Conservation (phyloP, 1,284 basidiomycete genomes). For the Marasmius fiardii region DNA sequence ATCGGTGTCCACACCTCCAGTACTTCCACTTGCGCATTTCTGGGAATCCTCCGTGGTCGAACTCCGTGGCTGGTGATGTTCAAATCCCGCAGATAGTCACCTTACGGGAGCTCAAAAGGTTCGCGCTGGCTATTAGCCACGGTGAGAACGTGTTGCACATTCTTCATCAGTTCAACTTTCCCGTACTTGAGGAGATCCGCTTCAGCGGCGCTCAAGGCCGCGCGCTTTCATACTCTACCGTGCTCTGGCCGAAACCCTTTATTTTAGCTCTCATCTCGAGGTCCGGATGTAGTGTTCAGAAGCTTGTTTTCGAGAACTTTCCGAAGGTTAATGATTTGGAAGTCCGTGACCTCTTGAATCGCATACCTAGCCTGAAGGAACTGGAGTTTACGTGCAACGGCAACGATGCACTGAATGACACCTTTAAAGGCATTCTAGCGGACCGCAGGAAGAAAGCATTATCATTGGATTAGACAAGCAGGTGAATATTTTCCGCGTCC, state of each 20-base stretch:
- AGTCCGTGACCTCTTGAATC: neutral
- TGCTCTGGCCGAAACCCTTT: neutral
- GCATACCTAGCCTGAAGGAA: neutral
- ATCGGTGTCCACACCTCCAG: neutral
- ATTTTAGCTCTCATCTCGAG: neutral
- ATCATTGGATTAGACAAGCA: no score
- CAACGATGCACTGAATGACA: neutral
- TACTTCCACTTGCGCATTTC: neutral
- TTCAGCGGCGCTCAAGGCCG: neutral
- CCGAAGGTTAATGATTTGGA: neutral
- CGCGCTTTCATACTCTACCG: neutral
- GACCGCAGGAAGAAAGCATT: no score
- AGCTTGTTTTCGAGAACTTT: neutral
- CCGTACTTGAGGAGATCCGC: neutral
- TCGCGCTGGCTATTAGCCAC: neutral
- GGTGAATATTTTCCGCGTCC: no score
- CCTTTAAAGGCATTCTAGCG: neutral
- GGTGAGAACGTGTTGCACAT: neutral
- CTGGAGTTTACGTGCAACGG: neutral
- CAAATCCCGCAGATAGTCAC: neutral
- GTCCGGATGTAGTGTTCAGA: neutral
- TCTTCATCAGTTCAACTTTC: neutral
- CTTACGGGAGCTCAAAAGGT: neutral
- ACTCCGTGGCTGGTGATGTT: no score
- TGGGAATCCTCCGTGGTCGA: neutral